Evolutionary conservation across 2,329 filamentous ascomycete species (phyloP), one percentile per base, ranked within the genome.

Genomic region (Penicillium sp.): DNA sequence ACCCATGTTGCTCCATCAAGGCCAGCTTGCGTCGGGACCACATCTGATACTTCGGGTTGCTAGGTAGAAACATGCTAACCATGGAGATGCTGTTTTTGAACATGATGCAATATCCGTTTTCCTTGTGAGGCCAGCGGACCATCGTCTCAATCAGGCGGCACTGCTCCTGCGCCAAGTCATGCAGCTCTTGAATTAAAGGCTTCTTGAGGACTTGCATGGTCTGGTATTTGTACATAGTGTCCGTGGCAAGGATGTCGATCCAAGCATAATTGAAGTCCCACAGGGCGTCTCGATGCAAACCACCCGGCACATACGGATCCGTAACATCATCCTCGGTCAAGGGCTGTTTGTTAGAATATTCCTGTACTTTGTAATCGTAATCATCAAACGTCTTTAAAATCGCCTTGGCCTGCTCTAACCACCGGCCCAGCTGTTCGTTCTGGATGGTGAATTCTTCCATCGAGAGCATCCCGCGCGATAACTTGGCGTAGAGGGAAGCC

Each of bases 1-100:
- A 95, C 89, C 91, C 91, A 64, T 84, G 75, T 52, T 79, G 78
- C 70, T 97, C 92, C 38, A 95, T 77, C 45, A 81, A 73, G 14
- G 89, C 89, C 67, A 95, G 84, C 68, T 88, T 92, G 59, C 80
- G 79, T 53, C 89, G 82, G 55, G 85, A 79, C 91, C 91, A 97
- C 76, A 83, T 83, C 9, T 82, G 80, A 64, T 95, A 83, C 56
- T 77, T 82, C 22, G 75, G 64, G 53, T 95, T 87, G 55, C 82
- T 83, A 0, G 87, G 89, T n/a, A 96, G 71, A 63, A 93, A 93
- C 43, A 95, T 74, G 10, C 82, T 80, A 2, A 87, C 83, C 50
- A 96, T 85, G 0, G 84, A 86, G 30, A 97, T 73, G 58, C 82
- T 83, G 11, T 88, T 83, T 64, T 95, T 89, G 35, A 87, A 81